These are phyloP conservation scores for Neodidymelliopsis sp. DNA, from an alignment of 2,329 filamentous ascomycete species.

Conservation along the genomic window DNA sequence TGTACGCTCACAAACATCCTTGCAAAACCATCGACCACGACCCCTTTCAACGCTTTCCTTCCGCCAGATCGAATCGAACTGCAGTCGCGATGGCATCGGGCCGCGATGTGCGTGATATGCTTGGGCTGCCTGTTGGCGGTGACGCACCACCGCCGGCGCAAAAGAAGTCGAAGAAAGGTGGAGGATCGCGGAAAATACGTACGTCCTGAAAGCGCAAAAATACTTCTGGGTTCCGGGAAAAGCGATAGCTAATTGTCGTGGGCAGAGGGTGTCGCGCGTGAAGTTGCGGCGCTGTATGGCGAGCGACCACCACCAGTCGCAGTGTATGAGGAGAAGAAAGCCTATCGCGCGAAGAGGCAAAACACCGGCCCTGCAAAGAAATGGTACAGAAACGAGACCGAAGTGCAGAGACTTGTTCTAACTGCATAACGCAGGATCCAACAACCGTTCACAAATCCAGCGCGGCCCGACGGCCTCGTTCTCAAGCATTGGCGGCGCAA, in stretches of 20 bases:
- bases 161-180: constrained; percentile 75
- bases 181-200: constrained; percentile 63
- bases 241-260: constrained; percentile 1
- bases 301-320: constrained; percentile 52
- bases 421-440: constrained; percentile 34
- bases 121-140: constrained; percentile 73
- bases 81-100: constrained; percentile 46
- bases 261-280: constrained; percentile 50
- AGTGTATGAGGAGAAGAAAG: constrained; percentile 51
- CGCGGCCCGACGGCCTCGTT: constrained; percentile 73
- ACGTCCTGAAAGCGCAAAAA: constrained; percentile 34
- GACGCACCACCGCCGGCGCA: constrained; percentile 58
- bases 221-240: not conserved
- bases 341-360: constrained; percentile 49
- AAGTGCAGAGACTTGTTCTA: not conserved
- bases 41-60: constrained; percentile 23
- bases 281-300: constrained; percentile 51
- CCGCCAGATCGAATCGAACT: constrained; percentile 28
- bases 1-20: constrained; percentile 24
- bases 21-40: constrained; percentile 40
- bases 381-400: constrained; percentile 35
- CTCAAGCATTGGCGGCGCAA: constrained; percentile 84
- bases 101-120: constrained; percentile 82
- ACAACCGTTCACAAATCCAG: constrained; percentile 76
- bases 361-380: constrained; percentile 50